phyloP scores from a whole-genome alignment of 148 eudicot genomes.

The Rhododendron molle region DNA sequence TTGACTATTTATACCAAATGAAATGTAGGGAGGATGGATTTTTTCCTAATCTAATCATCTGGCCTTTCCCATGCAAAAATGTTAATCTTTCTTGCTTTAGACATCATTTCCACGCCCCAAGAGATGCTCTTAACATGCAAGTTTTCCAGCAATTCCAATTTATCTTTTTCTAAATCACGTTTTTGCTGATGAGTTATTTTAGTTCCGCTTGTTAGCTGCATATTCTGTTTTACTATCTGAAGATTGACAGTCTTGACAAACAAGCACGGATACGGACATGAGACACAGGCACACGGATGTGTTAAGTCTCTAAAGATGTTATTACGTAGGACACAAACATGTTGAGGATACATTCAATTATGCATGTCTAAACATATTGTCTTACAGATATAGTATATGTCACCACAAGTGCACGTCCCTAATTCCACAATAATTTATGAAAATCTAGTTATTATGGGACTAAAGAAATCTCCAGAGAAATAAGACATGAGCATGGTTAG shows the following conservation, averaged over 20 bases:
- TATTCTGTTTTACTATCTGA: not conserved
- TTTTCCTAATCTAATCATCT: not conserved
- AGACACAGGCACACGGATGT: not conserved
- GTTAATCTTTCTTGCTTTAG: not conserved
- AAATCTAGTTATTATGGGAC: not conserved
- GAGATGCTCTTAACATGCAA: not conserved
- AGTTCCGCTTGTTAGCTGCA: not conserved
- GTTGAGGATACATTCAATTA: not conserved
- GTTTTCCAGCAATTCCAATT: not conserved
- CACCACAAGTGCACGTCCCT: not conserved
- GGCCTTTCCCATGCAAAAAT: not conserved
- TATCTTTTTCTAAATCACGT: not conserved
- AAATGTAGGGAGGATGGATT: not conserved
- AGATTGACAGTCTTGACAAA: not conserved
- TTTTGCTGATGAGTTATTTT: not conserved
- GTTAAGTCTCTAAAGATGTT: not conserved
- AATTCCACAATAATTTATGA: not conserved
- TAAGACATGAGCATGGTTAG: not conserved
- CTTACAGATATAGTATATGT: not conserved
- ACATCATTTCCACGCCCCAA: not conserved
- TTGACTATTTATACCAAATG: not conserved
- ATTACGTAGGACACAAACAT: not conserved
- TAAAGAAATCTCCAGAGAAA: not conserved
- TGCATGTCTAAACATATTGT: not conserved
- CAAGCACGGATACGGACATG: not conserved